Evolutionary conservation across 768 basidiomycete genomes (phyloP), one percentile per base, ranked within the genome.

Genomic region (Pleurotus eryngii): DNA sequence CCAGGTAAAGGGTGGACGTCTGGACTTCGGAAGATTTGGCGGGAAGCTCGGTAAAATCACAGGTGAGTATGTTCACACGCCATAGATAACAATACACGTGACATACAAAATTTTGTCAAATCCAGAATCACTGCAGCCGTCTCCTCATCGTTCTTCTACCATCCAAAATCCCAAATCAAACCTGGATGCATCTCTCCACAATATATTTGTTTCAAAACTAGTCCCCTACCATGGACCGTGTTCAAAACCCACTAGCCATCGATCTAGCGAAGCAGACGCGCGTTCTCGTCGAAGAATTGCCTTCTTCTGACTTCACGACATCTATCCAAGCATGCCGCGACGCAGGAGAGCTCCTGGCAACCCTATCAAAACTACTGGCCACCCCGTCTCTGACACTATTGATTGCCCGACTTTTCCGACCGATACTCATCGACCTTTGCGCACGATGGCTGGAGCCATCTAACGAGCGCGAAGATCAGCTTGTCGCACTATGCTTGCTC

Each of bases 371-470:
- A 27, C 70, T 90, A 6, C 76, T 94, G 12, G 73, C 82, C 0
- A 66, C 76, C 15, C 86, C 90, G 7, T 77, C 82, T 9, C 77
- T 87, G 43, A 92, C 92, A 0, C 64, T 80, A 27, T 64, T 74
- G 11, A 76, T 98, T 58, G 83, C 89, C 17, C 75, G 73, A 5
- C 60, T 80, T 9, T 98, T 90, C 72, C 75, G 89, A 59, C 95
- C 95, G 3, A 70, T 98, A 53, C 68, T 93, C 39, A 64, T 89
- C 24, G 90, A 96, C 69, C 72, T 98, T 22, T 87, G 86, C 64
- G 89, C 89, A 3, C 72, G 90, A 64, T 97, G 92, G 93, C 67
- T 95, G 42, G 74, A 86, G n/a, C 72, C 76, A 17, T 64, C 76
- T 38, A 70, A 79, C 42, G 72, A 77, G 58, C 62, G 74, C 20